Percentiles rank a stretch among this genome's conserved stretches.
phyloP scores from a whole-genome alignment of 2,329 filamentous ascomycete genomes.

The Monosporascus sp. region DNA sequence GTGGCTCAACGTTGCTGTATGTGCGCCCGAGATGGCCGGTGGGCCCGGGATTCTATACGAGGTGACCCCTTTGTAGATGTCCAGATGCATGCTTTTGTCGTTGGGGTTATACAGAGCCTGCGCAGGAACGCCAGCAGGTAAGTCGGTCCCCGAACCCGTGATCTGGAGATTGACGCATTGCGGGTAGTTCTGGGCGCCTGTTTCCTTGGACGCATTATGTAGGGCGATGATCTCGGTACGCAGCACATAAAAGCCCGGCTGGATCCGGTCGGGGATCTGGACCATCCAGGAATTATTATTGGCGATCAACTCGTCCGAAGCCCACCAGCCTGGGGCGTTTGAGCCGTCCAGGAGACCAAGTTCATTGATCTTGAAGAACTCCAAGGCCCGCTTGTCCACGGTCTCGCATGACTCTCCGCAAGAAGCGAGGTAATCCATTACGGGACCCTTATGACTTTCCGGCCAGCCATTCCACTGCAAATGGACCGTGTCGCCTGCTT shows the following conservation, averaged over 20 bases:
- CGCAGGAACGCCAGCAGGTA: constrained; percentile 16
- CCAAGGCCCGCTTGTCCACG: constrained; percentile 28
- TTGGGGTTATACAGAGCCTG: constrained; percentile 19
- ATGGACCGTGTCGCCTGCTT: constrained; percentile 30
- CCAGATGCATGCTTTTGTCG: constrained; percentile 19
- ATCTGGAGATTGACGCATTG: constrained; percentile 55
- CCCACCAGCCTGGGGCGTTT: constrained; percentile 28
- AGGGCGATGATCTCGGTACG: constrained; percentile 49
- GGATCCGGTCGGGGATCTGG: constrained; percentile 39
- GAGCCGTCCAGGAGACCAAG: constrained; percentile 24
- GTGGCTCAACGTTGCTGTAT: constrained; percentile 12
- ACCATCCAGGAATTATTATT: constrained; percentile 46
- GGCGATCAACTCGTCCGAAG: constrained; percentile 37
- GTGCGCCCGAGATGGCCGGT: constrained; percentile 10
- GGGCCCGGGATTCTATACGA: constrained; percentile 23
- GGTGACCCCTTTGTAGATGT: constrained; percentile 17
- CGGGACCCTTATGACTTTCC: constrained; percentile 32
- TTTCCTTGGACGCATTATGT: constrained; percentile 35
- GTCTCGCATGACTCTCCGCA: constrained; percentile 30
- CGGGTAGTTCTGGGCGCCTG: constrained; percentile 47
- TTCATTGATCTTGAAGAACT: constrained; percentile 32
- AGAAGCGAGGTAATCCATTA: constrained; percentile 34
- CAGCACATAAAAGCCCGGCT: constrained; percentile 45
- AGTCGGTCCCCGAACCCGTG: constrained; percentile 36
- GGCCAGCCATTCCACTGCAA: constrained; percentile 36